These are phyloP conservation scores for Penicillium cinerascens DNA, from an alignment of 495 filamentous ascomycete species.

Conservation along the genomic window DNA sequence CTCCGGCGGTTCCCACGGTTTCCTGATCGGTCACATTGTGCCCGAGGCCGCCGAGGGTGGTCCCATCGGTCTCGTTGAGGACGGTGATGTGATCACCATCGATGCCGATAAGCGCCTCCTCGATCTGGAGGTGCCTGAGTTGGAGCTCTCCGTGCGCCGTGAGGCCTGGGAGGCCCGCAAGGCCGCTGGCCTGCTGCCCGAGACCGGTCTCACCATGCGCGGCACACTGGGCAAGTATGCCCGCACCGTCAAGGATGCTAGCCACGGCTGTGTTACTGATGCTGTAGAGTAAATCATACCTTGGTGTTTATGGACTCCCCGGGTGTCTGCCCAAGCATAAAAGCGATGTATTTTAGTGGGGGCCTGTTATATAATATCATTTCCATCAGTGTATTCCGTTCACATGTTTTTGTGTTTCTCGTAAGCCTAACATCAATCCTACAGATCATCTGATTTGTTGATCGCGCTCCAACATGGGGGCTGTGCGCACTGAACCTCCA, in stretches of 20 bases:
- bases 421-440: too few relatives aligned
- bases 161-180: constrained; percentile 54
- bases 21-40: constrained; percentile 52
- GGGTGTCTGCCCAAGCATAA: constrained; percentile 16
- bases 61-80: constrained; percentile 52
- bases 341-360: constrained; percentile 25
- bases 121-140: constrained; percentile 47
- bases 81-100: constrained; percentile 55
- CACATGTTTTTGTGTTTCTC: too few relatives aligned
- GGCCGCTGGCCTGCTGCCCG: constrained; percentile 31
- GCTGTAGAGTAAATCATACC: constrained; percentile 28
- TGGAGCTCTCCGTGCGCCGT: constrained; percentile 62
- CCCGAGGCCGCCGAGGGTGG: constrained; percentile 58
- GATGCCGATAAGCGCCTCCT: constrained; percentile 50
- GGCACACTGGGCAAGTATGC: constrained; percentile 94
- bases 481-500: constrained; percentile 1
- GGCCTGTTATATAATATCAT: constrained; percentile 22
- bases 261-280: constrained; percentile 58
- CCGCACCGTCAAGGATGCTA: constrained; percentile 61
- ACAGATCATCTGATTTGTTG: not conserved
- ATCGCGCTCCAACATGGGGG: not conserved
- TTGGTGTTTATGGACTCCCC: constrained; percentile 3
- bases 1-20: constrained; percentile 50
- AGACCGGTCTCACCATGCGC: constrained; percentile 51
- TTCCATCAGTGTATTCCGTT: too few relatives aligned